Evolutionary conservation across 2,329 filamentous ascomycete species (phyloP), one percentile per base, ranked within the genome.

Genomic region (Pseudogymnoascus sp.): DNA sequence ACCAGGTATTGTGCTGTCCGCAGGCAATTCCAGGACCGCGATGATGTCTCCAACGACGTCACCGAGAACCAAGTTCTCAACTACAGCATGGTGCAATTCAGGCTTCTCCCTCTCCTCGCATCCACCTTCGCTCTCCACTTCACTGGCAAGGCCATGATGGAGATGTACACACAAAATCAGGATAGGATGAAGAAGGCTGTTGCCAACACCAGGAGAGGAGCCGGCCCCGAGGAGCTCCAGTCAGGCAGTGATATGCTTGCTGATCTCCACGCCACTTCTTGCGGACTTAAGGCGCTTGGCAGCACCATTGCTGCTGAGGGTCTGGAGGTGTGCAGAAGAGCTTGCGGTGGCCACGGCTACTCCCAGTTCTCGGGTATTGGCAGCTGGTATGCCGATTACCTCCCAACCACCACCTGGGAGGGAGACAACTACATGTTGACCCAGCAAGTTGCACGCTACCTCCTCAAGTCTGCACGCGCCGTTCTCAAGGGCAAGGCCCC

Each of bases 371-470:
- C 85, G 62, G 89, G 89, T n/a, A 90, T 93, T 68, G 88, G 88
- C 1, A 77, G 82, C 16, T 89, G 84, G 82, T 92, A 91, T 70
- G 81, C 88, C 29, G 88, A 92, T 73, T 91, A 91, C 72, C 79
- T 91, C 1, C 88, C 89, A 14, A 88, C 83, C 0, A 74, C 79
- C 13, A 76, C 73, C 4, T 90, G 86, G 86, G 89, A 91, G 73
- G 89, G 89, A 50, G 89, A 91, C 77, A 91, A 90, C 78, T 91
- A 89, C 78, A 91, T 92, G 88, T 79, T 92, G 64, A 90, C 87
- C 8, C 89, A 92, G 74, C 89, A 92, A 76, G 88, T 91, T 2
- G 86, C 87, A 2, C 83, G 88, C 64, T 91, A 82, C 78, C 82
- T 92, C 53, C 81, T 92, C 67, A 92, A 91, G 80, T 85, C 88